Conservation (phyloP, 2,329 filamentous ascomycete species). For the Xylaria sp. region DNA sequence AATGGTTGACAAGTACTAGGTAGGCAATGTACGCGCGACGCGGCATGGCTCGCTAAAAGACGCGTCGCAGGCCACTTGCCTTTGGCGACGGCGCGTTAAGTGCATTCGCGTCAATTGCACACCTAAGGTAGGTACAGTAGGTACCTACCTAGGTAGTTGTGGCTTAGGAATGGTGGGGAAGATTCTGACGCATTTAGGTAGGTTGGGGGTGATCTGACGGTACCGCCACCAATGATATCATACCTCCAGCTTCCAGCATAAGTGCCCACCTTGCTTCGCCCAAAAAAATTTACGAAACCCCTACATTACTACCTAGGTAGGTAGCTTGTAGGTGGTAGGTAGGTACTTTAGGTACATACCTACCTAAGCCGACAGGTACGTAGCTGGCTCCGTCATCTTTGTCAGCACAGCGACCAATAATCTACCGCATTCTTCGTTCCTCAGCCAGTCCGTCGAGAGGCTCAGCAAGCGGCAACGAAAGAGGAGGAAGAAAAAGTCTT, state of each 20-base stretch:
- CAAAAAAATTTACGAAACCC: too few relatives aligned
- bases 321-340: background rate
- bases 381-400: conserved; percentile 19
- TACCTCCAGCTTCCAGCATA: too few relatives aligned
- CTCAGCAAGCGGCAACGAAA: conserved; percentile 23
- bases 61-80: conserved; percentile 34
- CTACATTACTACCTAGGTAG: background rate
- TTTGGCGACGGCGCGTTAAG: conserved; percentile 31
- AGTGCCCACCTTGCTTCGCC: too few relatives aligned
- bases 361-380: too few relatives aligned
- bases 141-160: too few relatives aligned
- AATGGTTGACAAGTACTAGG: background rate
- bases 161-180: too few relatives aligned
- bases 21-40: conserved; percentile 8
- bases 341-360: background rate
- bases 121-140: too few relatives aligned
- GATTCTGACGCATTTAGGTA: too few relatives aligned
- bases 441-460: conserved; percentile 12
- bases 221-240: too few relatives aligned
- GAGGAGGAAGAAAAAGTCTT: background rate
- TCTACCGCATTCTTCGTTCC: conserved; percentile 16
- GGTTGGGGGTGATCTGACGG: too few relatives aligned
- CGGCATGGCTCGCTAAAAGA: conserved; percentile 25
- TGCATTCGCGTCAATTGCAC: conserved; percentile 4
- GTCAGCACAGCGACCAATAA: conserved; percentile 12